Evolutionary conservation across 148 eudicot species (phyloP).

Genomic region (Linanthus parryae): DNA sequence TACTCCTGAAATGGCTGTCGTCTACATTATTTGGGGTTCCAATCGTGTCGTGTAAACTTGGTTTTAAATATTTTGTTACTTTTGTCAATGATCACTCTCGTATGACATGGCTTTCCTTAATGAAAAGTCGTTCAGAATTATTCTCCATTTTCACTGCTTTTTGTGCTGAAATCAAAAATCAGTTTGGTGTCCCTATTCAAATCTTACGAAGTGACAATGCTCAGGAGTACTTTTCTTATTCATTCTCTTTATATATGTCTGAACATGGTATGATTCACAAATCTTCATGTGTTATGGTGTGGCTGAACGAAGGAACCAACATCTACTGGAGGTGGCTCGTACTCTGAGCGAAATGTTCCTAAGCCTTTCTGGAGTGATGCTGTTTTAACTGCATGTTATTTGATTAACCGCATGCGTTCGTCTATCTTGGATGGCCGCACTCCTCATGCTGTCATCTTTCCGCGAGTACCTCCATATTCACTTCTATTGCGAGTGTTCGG

Average conservation of each 20-base stretch:
- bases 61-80: too few relatives aligned
- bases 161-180: neutral
- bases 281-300: neutral
- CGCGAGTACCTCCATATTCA: neutral
- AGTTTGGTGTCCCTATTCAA: neutral
- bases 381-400: neutral
- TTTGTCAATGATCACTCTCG: too few relatives aligned
- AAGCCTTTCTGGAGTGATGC: neutral
- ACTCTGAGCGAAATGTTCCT: too few relatives aligned
- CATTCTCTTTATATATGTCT: neutral
- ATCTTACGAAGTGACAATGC: slow-evolving; percentile 2
- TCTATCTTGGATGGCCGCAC: neutral
- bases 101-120: neutral
- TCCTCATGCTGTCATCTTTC: neutral
- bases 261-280: neutral
- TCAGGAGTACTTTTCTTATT: neutral
- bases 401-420: neutral
- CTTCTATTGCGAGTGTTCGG: neutral
- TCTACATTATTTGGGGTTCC: too few relatives aligned
- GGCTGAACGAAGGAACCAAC: neutral
- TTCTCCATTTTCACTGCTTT: neutral
- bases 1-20: too few relatives aligned
- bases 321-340: neutral
- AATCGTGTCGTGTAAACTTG: too few relatives aligned
- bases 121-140: neutral